phyloP scores from a whole-genome alignment of 306 rosid species.

The Corylus heterophylla region DNA sequence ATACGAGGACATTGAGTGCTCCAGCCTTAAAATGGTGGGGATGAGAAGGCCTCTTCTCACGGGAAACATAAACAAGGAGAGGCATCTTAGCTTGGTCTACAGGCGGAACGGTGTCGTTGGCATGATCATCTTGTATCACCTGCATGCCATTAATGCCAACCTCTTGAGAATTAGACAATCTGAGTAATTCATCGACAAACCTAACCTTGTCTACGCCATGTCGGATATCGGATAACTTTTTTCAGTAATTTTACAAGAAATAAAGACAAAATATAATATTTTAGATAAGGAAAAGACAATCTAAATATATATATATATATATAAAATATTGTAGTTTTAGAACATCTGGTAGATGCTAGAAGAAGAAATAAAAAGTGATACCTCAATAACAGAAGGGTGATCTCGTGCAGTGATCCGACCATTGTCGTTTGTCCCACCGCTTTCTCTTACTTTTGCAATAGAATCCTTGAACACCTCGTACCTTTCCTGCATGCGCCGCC shows the following conservation, averaged over 20 bases:
- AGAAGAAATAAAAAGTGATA: constrained; percentile 2
- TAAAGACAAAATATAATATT: too few species aligned
- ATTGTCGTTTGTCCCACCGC: constrained; percentile 13
- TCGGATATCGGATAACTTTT: too few species aligned
- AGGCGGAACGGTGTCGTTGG: constrained; percentile 3
- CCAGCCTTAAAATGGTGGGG: constrained; percentile 48
- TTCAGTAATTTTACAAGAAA: too few species aligned
- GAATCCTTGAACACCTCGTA: constrained; percentile 43
- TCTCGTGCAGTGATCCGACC: constrained; percentile 23
- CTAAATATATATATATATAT: too few species aligned
- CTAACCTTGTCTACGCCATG: too few species aligned
- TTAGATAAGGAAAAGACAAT: too few species aligned
- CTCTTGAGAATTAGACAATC: background rate
- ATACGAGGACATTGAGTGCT: constrained; percentile 46
- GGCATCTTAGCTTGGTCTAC: constrained; percentile 42
- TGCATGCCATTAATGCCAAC: background rate
- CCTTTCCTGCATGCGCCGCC: constrained; percentile 49
- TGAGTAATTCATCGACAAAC: background rate
- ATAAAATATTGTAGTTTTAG: background rate
- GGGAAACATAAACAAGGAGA: constrained; percentile 42
- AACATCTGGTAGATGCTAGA: background rate
- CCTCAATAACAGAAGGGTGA: constrained; percentile 56
- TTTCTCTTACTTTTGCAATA: constrained; percentile 26
- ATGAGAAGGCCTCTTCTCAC: constrained; percentile 42
- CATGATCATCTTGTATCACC: constrained; percentile 33